A percentile compares a stretch with the other conserved stretches of the same genome.
phyloP scores from a whole-genome alignment of 1,284 basidiomycete genomes.

The Trametes sp. region DNA sequence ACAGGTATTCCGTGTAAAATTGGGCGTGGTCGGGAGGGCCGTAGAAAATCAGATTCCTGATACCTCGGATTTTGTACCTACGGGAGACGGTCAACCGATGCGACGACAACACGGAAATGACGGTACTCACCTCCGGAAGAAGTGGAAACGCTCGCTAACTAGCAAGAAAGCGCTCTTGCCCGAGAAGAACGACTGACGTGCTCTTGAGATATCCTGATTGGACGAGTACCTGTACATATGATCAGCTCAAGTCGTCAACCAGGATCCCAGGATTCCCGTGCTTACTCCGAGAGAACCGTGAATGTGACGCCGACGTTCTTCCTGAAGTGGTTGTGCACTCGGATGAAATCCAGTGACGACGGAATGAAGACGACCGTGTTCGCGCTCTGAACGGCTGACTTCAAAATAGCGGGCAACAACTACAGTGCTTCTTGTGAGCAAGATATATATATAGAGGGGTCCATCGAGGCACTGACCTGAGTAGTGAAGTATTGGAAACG shows the following conservation, averaged over 20 bases:
- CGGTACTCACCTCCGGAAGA: conserved; percentile 80
- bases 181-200: conserved; percentile 91
- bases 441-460: neutral
- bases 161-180: conserved; percentile 89
- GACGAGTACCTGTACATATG: conserved; percentile 81
- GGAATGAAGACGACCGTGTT: conserved; percentile 93
- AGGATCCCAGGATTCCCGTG: neutral
- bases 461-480: conserved; percentile 61
- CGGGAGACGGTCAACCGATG: conserved; percentile 1
- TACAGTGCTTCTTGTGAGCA: conserved; percentile 38
- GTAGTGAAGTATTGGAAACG: conserved; percentile 89
- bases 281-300: conserved; percentile 87
- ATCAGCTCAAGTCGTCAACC: too few relatives aligned
- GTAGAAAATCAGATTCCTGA: conserved; percentile 94
- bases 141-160: conserved; percentile 97
- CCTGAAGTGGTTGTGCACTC: conserved; percentile 87
- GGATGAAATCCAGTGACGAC: conserved; percentile 96
- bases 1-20: conserved; percentile 91
- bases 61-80: conserved; percentile 91
- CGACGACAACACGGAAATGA: neutral
- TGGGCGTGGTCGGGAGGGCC: conserved; percentile 88
- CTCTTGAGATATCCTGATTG: conserved; percentile 92
- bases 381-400: conserved; percentile 90
- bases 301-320: conserved; percentile 77
- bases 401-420: conserved; percentile 83